Base-by-base conservation (phyloP, 176 grass and related monocot species). In the Musa itinerans region DNA sequence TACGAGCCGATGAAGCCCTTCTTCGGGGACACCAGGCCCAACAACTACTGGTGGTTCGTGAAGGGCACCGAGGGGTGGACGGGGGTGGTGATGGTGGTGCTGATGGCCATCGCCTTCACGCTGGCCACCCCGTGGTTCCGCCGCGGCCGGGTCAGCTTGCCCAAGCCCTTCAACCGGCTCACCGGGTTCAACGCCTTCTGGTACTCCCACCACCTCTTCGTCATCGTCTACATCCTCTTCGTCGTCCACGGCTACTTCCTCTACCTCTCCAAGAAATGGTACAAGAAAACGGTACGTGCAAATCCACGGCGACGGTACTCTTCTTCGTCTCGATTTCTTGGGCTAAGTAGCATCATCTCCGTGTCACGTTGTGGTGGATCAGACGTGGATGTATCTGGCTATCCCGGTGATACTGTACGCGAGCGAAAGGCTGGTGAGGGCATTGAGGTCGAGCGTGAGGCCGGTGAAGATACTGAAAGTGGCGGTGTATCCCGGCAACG, bases 181-280 rank as follows among this genome's bases (percentile, higher is more conserved):
- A 99, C 91, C 15, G 95, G 95, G 10, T 99, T 94, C 84, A 99
- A 99, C 72, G 95, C 95, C 55, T 99, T 99, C 80, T 99, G 95
- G 95, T 99, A 99, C 84, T 92, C 95, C 11, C 95, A 99, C 83
- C 95, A 99, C 79, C 77, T 85, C 59, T 92, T 99, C 86, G 81
- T 94, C 78, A n/a, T 92, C 50, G 91, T 99, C 65, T 99, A 99
- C 83, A 49, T 84, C 34, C 82, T 99, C 54, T 88, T 99, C 50
- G 65, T 94, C 72, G 83, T 99, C 19, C 95, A 99, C 61, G 95
- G 90, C 0, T 69, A 62, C 61, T 94, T 74, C 78, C 86, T 99
- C 53, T 99, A 89, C 85, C 88, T 99, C 20, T 73, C 86, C 0
- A 67, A 86, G 9, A 34, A 86, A 65, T 99, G 95, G 95, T 78